Conservation (phyloP, 768 basidiomycete species). For the Lactifluus subvellereus region DNA sequence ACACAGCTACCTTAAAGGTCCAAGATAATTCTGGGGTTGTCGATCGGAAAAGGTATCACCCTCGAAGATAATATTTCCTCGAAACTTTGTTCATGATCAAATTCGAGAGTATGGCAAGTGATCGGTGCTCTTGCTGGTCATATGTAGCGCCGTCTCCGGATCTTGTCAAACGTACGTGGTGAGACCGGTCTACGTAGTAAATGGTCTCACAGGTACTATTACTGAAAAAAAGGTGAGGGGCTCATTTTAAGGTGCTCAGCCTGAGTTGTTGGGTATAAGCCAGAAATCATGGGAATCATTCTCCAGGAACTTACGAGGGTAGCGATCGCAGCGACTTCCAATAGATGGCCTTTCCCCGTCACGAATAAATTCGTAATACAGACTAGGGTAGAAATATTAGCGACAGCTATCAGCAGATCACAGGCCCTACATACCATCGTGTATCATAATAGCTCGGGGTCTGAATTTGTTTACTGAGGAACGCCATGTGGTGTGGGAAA, state of each 20-base stretch:
- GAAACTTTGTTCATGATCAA: conserved; percentile 11
- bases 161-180: conserved; percentile 1
- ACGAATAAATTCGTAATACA: conserved; percentile 12
- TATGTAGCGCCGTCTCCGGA: conserved; percentile 6
- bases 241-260: conserved; percentile 11
- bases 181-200: conserved; percentile 1
- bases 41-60: conserved; percentile 6
- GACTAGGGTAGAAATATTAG: background rate
- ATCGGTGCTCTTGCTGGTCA: conserved; percentile 4
- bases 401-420: background rate
- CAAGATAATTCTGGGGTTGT: conserved; percentile 8
- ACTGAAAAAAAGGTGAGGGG: background rate
- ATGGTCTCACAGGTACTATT: background rate
- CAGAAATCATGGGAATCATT: background rate
- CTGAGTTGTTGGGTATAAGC: background rate
- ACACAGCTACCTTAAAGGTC: conserved; percentile 15
- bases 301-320: conserved; percentile 9
- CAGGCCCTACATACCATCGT: background rate
- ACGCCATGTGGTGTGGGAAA: conserved; percentile 14
- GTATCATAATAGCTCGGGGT: conserved; percentile 1
- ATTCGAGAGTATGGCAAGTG: conserved; percentile 13
- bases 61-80: conserved; percentile 17
- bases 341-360: conserved; percentile 2
- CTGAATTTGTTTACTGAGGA: conserved; percentile 5
- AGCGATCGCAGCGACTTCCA: conserved; percentile 16